Conservation (phyloP, 768 basidiomycete species). For the Pisolithus albus region DNA sequence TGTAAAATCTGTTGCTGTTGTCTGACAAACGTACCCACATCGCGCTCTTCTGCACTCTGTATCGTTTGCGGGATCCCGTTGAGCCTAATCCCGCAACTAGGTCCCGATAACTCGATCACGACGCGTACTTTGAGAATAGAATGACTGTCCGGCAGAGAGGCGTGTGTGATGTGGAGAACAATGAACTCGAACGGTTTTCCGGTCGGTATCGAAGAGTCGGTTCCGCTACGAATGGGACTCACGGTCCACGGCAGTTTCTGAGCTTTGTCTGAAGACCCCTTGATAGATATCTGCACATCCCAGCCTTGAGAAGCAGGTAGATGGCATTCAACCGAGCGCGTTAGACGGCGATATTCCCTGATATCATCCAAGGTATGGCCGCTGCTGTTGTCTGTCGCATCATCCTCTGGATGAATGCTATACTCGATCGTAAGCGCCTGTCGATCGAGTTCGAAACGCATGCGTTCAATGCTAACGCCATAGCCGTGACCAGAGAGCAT, state of each 20-base stretch:
- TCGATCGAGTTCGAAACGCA: slow-evolving; percentile 74
- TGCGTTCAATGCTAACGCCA: slow-evolving; percentile 72
- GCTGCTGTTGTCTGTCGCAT: slow-evolving; percentile 18
- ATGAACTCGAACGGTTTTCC: slow-evolving; percentile 43
- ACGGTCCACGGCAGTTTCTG: slow-evolving; percentile 71
- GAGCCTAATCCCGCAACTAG: slow-evolving; percentile 71
- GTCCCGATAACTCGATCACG: slow-evolving; percentile 72
- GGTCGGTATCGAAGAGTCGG: slow-evolving; percentile 25
- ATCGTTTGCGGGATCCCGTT: slow-evolving; percentile 78
- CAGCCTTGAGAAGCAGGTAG: slow-evolving; percentile 73
- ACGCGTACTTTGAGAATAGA: slow-evolving; percentile 76
- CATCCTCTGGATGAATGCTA: slow-evolving; percentile 66
- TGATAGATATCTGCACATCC: slow-evolving; percentile 77
- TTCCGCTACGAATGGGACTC: slow-evolving; percentile 43
- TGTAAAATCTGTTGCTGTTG: slow-evolving; percentile 55
- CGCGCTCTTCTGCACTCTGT: slow-evolving; percentile 57
- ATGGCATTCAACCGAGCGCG: slow-evolving; percentile 74
- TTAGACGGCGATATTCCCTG: slow-evolving; percentile 63
- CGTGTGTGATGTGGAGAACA: slow-evolving; percentile 65
- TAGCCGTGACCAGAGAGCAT: slow-evolving; percentile 72
- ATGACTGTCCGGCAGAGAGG: slow-evolving; percentile 62
- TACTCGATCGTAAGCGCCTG: slow-evolving; percentile 82
- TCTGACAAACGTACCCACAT: slow-evolving; percentile 45
- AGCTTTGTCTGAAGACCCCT: slow-evolving; percentile 65
- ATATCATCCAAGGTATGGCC: slow-evolving; percentile 57